A percentile compares a stretch with the other conserved stretches of the same genome.
phyloP scores from a whole-genome alignment of 495 filamentous ascomycete species.

The Aspergillus ostianus region DNA sequence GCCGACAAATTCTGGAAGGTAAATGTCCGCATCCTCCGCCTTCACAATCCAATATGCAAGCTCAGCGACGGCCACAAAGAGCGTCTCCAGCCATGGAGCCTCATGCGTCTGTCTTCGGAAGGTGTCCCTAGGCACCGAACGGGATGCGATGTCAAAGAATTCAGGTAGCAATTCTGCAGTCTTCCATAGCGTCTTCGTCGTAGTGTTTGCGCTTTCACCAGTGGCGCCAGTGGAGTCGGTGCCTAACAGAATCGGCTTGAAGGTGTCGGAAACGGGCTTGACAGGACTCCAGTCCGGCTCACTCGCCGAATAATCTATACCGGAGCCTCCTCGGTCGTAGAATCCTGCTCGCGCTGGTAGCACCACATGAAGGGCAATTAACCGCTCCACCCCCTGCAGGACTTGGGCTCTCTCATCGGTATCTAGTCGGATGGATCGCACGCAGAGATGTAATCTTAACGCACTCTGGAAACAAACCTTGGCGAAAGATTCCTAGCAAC shows the following conservation, averaged over 20 bases:
- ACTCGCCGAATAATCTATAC: constrained; percentile 44
- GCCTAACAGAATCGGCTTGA: constrained; percentile 39
- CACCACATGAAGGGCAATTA: constrained; percentile 69
- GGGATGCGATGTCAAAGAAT: constrained; percentile 59
- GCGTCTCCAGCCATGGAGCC: constrained; percentile 62
- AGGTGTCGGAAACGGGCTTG: constrained; percentile 42
- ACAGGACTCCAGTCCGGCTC: constrained; percentile 47
- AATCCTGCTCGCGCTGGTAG: constrained; percentile 61
- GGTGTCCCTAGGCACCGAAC: constrained; percentile 50
- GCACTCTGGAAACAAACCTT: constrained; percentile 40
- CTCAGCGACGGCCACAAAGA: constrained; percentile 57
- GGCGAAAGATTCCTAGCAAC: constrained; percentile 34
- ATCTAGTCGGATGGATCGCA: constrained; percentile 33
- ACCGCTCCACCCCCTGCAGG: constrained; percentile 52
- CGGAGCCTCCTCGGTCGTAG: constrained; percentile 41
- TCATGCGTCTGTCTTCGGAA: constrained; percentile 57
- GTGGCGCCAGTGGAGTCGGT: constrained; percentile 8
- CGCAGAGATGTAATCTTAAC: constrained; percentile 36
- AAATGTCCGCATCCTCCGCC: constrained; percentile 29
- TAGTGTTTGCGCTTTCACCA: constrained; percentile 3
- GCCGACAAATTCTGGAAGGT: constrained; percentile 33
- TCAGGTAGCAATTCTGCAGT: constrained; percentile 31
- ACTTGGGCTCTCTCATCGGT: constrained; percentile 40
- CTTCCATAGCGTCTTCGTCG: constrained; percentile 28
- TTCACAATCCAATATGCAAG: constrained; percentile 43